phyloP scores from a whole-genome alignment of 2,329 filamentous ascomycete species.

The Dactylellina haptotyla region DNA sequence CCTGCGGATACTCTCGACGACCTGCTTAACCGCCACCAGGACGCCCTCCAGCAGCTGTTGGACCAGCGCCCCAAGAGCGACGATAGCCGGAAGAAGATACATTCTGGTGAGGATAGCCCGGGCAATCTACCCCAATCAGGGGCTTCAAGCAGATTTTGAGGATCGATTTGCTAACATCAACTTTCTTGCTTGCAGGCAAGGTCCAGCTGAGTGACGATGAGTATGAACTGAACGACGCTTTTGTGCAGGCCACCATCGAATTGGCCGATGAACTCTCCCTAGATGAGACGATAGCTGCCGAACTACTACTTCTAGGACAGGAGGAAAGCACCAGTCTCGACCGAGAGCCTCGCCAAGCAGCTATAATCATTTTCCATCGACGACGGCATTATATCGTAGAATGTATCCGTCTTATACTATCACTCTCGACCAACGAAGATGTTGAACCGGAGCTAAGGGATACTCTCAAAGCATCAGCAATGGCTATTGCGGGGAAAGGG shows the following conservation, averaged over 20 bases:
- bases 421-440: constrained; percentile 70
- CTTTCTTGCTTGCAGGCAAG: constrained; percentile 70
- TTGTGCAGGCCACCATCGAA: constrained; percentile 81
- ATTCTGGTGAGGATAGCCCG: constrained; percentile 69
- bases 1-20: constrained; percentile 39
- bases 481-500: constrained; percentile 65
- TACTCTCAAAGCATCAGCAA: constrained; percentile 69
- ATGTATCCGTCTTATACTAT: constrained; percentile 80
- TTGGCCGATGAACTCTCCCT: constrained; percentile 89
- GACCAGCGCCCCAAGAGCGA: constrained; percentile 70
- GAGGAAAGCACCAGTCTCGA: constrained; percentile 75
- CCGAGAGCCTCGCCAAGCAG: constrained; percentile 77
- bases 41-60: constrained; percentile 39
- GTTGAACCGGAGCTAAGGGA: constrained; percentile 66
- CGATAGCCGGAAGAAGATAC: constrained; percentile 76
- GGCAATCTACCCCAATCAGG: constrained; percentile 28
- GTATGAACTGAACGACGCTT: constrained; percentile 84
- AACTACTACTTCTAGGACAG: constrained; percentile 78
- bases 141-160: no score
- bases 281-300: constrained; percentile 85
- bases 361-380: constrained; percentile 87
- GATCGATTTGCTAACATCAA: constrained; percentile 23
- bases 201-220: constrained; percentile 76
- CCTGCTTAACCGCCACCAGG: constrained; percentile 40
- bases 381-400: constrained; percentile 84